Conservation (phyloP, 2,329 filamentous ascomycete genomes). For the Didymella arachidicola region DNA sequence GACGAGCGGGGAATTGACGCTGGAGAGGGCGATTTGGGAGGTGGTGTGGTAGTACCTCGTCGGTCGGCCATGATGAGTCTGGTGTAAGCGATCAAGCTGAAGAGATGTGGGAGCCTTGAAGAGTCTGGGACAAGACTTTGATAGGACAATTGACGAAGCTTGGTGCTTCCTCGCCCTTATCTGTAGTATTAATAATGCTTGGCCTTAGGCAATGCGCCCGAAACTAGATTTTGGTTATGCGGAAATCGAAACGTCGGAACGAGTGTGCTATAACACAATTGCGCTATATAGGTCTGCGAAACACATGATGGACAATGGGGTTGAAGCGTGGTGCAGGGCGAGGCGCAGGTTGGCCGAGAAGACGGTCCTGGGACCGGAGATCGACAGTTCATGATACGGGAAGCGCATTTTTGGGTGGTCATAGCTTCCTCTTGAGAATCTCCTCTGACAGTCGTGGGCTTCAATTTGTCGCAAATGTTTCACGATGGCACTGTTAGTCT, state of each 20-base stretch:
- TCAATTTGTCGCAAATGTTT: conserved; percentile 18
- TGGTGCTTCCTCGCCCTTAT: conserved; percentile 17
- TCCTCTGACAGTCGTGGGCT: conserved; percentile 20
- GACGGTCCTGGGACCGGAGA: conserved; percentile 28
- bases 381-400: conserved; percentile 25
- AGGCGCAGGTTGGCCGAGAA: conserved; percentile 31
- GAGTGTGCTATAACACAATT: conserved; percentile 8
- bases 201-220: background rate
- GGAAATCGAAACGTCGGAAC: background rate
- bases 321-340: conserved; percentile 25
- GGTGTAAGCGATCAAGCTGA: background rate
- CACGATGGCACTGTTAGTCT: conserved; percentile 19
- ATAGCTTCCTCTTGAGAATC: conserved; percentile 28
- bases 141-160: background rate
- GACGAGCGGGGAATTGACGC: conserved; percentile 29
- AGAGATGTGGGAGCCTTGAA: background rate
- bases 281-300: conserved; percentile 11
- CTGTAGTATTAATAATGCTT: conserved; percentile 4
- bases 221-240: background rate
- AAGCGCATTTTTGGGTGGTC: conserved; percentile 21
- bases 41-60: conserved; percentile 24
- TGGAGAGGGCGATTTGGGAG: conserved; percentile 29
- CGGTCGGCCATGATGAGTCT: conserved; percentile 28
- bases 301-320: conserved; percentile 22
- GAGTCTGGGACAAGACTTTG: conserved; percentile 2